Percentiles rank a stretch among this genome's conserved stretches.
These are phyloP conservation scores for Leishmania amazonensis DNA, from an alignment of 208 protist genomes.

Conservation along the genomic window DNA sequence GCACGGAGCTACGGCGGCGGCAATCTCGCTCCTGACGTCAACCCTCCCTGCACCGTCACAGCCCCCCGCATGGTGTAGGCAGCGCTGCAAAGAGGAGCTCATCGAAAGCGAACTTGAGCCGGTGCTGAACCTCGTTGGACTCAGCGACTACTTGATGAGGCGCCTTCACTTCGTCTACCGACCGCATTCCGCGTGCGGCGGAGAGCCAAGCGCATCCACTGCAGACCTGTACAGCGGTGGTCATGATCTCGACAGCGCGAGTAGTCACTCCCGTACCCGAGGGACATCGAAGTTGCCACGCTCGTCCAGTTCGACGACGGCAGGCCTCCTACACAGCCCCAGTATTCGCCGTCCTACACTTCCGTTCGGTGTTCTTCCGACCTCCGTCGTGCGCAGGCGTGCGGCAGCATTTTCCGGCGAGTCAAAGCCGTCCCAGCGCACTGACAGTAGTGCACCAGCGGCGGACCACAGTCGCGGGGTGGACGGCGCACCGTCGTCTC, in stretches of 20 bases:
- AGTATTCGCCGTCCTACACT: not conserved
- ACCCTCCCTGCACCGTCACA: not conserved
- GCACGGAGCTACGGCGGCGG: not conserved
- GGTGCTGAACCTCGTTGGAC: slow-evolving; percentile 34
- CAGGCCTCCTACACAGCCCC: not conserved
- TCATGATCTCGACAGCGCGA: not conserved
- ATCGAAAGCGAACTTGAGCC: slow-evolving; percentile 24
- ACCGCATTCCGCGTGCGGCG: not conserved
- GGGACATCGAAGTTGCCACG: not conserved
- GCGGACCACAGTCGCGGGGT: not conserved
- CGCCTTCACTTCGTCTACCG: slow-evolving; percentile 19
- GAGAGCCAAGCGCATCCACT: not conserved
- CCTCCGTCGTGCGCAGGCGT: too few species aligned
- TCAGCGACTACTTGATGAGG: slow-evolving; percentile 26
- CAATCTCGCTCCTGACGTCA: not conserved
- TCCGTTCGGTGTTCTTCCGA: not conserved
- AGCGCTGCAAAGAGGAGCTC: slow-evolving; percentile 27
- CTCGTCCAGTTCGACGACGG: not conserved
- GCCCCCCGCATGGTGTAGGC: not conserved
- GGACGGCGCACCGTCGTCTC: not conserved
- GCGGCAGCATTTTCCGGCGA: not conserved
- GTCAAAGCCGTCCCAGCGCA: not conserved
- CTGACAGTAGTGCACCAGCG: not conserved
- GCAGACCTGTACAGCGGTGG: not conserved
- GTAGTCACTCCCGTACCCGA: not conserved